Evolutionary conservation across 768 basidiomycete species (phyloP), one percentile per base, ranked within the genome.

Genomic region (Collybiopsis luxurians): DNA sequence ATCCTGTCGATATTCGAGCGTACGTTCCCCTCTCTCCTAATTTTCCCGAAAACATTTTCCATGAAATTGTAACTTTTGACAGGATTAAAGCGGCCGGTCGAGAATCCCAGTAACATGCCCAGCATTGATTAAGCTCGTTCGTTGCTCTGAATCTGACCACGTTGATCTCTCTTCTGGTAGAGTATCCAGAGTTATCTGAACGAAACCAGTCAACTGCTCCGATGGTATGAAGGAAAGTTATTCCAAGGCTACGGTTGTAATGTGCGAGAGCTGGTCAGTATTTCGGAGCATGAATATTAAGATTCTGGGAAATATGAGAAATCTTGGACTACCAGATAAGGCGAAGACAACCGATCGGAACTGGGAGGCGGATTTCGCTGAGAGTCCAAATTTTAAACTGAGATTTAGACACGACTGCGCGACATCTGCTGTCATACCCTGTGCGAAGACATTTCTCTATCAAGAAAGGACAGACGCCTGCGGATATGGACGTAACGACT

Each of bases 401-500:
- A 23, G 9, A 51, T 17, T 23, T 1, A 12, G 6, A 65, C 68
- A 73, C 73, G 84, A 83, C 19, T 79, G 75, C 62, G 82, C 80
- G 34, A 76, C 67, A 1, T 73, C 81, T 45, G 81, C 80, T 82
- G 42, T 19, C 17, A n/a, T 17, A 26, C 38, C 4, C n/a, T n/a
- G n/a, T n/a, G n/a, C n/a, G n/a, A n/a, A n/a, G n/a, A n/a, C n/a
- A n/a, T n/a, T n/a, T n/a, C n/a, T 13, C n/a, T 38, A 19, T 38
- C 31, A 5, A 28, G 26, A 19, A 43, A 57, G 36, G 27, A 13
- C 3, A 4, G 21, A 7, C 2, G 72, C 81, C 51, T 64, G 83
- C 81, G 68, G 34, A 84, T 84, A 60, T 83, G 82, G 59, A 83
- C 83, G 59, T 81, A 83, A 59, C 84, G 83, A 56, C 80, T 83